These are phyloP conservation scores for Chaetomium sp. DNA, from an alignment of 2,329 filamentous ascomycete species.

Conservation along the genomic window DNA sequence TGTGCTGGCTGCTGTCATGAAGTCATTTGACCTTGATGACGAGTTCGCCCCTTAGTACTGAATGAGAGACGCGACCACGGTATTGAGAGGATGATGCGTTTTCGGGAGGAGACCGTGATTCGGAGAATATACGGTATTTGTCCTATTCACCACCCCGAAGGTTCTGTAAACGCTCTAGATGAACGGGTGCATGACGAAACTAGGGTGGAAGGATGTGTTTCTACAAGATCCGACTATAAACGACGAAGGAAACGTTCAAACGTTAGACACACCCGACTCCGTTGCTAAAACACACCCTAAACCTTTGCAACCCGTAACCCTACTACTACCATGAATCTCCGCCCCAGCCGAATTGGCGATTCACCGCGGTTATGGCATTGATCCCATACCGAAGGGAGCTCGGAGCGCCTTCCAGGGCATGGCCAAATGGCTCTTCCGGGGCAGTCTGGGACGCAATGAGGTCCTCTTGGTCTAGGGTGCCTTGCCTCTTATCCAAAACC, in stretches of 20 bases:
- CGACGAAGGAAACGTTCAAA: neutral
- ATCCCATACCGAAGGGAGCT: conserved; percentile 53
- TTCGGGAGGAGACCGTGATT: neutral
- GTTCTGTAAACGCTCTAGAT: neutral
- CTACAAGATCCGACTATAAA: neutral
- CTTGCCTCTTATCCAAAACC: conserved; percentile 59
- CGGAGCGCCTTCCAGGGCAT: conserved; percentile 45
- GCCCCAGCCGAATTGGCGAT: conserved; percentile 59
- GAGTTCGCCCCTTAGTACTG: neutral
- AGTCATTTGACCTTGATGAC: conserved; percentile 54
- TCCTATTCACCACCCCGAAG: neutral
- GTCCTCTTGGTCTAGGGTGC: conserved; percentile 59
- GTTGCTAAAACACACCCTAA: neutral
- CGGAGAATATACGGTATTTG: neutral
- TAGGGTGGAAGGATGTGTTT: neutral
- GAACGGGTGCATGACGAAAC: neutral
- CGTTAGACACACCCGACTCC: neutral
- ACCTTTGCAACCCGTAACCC: neutral
- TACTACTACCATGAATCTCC: conserved; percentile 16
- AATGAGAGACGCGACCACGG: conserved; percentile 4
- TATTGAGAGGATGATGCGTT: neutral
- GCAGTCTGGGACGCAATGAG: conserved; percentile 47
- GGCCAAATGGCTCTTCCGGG: conserved; percentile 43
- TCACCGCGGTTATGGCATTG: conserved; percentile 54
- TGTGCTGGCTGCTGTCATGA: conserved; percentile 64